Base-by-base conservation (phyloP, 2,329 filamentous ascomycete genomes). In the Cladosporium sp. region DNA sequence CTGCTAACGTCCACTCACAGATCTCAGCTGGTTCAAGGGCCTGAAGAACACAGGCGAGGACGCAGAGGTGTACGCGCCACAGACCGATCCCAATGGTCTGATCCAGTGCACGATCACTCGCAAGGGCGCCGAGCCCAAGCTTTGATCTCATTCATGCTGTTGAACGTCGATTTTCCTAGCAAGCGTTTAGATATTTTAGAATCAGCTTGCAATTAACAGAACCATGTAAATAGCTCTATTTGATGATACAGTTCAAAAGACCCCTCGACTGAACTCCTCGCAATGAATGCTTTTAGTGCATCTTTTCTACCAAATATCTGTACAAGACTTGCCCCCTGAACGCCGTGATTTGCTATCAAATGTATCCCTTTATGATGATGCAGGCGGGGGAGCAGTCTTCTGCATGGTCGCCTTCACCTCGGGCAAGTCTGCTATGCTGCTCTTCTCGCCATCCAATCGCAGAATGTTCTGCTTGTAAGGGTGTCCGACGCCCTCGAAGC, bases 21-120 rank as follows among this genome's bases (percentile, higher is more conserved):
- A 97, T 66, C 73, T 98, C 65, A 92, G 86, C 72, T 98, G 93
- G 93, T 88, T 95, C 78, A 94, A 97, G 70, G 90, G 85, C 25
- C 69, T 91, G 59, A 88, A 95, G 78, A 98, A 98, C 73, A 95
- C 88, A 0, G 93, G 93, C 70, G 86, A 88, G 70, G 86, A 98
- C 63, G 93, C 93, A 46, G 91, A 96, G 67, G 92, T 98, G 16
- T 96, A 93, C 63, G 91, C 88, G 22, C 93, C 93, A 3, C 93
- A 97, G 70, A 87, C 86, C 9, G 84, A 88, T 57, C 93, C 93
- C 50, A 98, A 97, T 66, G 93, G 93, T 22, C 80, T 98, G 54
- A 98, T 98, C 72, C 87, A 94, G 68, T 95, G 91, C 73, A 90
- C 89, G 51, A 90, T 98, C 43, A 78, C 81, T 30, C 82, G 87